Evolutionary conservation across 1,139 yeast genomes (phyloP), one percentile per base, ranked within the genome.

Genomic region (Candida glucosophila): DNA sequence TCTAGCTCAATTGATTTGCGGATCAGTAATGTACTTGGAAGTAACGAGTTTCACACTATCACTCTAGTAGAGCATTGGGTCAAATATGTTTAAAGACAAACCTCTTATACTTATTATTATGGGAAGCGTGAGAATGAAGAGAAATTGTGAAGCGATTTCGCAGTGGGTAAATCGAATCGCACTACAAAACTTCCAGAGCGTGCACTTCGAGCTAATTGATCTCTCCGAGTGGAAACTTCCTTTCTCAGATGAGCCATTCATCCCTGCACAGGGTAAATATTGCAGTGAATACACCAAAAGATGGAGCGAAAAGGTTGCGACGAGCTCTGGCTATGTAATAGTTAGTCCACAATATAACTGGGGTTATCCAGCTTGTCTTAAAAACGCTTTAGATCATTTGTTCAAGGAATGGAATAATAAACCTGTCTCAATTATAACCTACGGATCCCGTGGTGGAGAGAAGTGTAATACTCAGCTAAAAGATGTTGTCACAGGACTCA

Each of bases 181-280:
- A 8, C 18, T 8, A n/a, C 9, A 16, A n/a, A 16, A 8, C 8
- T 8, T 8, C 9, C 18, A 16, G 9, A n/a, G n/a, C 18, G 9
- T 16, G n/a, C 9, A 16, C n/a, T 16, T 16, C 18, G 18, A 16
- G n/a, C n/a, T 16, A n/a, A 16, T 16, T n/a, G 18, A 16, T n/a
- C n/a, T 16, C 9, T n/a, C n/a, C n/a, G 18, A 16, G 9, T 16
- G 18, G 18, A 16, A 16, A 8, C n/a, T 16, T 8, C 18, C 18
- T 8, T 16, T 16, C n/a, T 8, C 8, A 8, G 18, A 16, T 16
- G 18, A 16, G 18, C 18, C 18, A 8, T 16, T 8, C n/a, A 16
- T 16, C 8, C 18, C 18, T 16, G 18, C 18, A 16, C 18, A 16
- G 18, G n/a, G n/a, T 8, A 16, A 16, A n/a, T 16, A 16, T n/a